phyloP scores from a whole-genome alignment of 179 eudicot genomes.

The Silene coronaria region DNA sequence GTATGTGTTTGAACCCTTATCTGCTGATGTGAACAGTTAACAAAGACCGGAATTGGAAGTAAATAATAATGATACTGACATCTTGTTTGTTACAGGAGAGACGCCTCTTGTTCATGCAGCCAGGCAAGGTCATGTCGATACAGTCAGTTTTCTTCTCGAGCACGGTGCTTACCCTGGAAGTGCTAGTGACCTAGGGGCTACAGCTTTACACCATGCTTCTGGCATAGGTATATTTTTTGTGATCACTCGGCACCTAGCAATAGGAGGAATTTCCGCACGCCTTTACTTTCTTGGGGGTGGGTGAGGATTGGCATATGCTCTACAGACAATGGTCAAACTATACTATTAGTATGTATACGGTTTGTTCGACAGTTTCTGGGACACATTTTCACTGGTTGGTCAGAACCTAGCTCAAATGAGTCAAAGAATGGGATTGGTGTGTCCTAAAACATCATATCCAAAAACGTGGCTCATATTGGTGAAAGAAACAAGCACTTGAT shows the following conservation, averaged over 20 bases:
- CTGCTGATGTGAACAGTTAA: not conserved
- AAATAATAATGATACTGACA: not conserved
- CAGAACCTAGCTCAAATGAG: not conserved
- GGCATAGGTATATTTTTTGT: slow-evolving; percentile 56
- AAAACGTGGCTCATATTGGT: not conserved
- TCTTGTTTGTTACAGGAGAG: slow-evolving; percentile 50
- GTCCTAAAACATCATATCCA: not conserved
- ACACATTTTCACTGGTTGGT: not conserved
- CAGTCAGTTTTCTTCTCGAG: slow-evolving; percentile 72
- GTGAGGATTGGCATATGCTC: not conserved
- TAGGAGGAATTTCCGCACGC: not conserved
- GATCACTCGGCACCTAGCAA: not conserved
- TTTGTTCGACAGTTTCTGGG: not conserved
- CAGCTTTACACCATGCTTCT: slow-evolving; percentile 88
- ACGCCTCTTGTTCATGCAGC: slow-evolving; percentile 93
- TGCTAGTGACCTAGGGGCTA: slow-evolving; percentile 82
- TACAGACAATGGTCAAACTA: not conserved
- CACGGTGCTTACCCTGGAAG: slow-evolving; percentile 71
- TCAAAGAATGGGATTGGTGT: not conserved
- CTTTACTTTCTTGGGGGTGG: not conserved
- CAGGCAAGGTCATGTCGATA: slow-evolving; percentile 70
- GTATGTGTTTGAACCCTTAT: not conserved
- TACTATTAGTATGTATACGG: not conserved
- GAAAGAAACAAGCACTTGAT: not conserved
- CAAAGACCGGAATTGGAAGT: not conserved